These are phyloP conservation scores for Ceriops zippeliana DNA, from an alignment of 345 rosid genomes.

Conservation along the genomic window DNA sequence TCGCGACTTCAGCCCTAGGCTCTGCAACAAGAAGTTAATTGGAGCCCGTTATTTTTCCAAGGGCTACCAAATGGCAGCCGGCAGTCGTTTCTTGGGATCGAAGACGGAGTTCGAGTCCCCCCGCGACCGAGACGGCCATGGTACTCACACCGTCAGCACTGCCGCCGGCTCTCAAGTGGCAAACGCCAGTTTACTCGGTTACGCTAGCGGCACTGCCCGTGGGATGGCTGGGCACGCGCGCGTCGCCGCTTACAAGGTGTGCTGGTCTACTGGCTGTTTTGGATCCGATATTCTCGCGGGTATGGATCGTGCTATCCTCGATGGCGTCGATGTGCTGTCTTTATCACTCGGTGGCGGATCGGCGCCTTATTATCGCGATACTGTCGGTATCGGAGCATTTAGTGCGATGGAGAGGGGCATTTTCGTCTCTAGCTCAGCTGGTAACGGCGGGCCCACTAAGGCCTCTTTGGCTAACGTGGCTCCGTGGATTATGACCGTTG, in stretches of 20 bases:
- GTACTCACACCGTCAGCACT: constrained; percentile 78
- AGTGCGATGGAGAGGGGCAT: constrained; percentile 78
- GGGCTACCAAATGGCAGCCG: constrained; percentile 62
- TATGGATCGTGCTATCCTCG: constrained; percentile 66
- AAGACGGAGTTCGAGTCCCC: constrained; percentile 62
- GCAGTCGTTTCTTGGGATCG: constrained; percentile 32
- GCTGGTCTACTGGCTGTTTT: constrained; percentile 68
- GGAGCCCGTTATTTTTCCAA: constrained; percentile 77
- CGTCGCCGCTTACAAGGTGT: constrained; percentile 77
- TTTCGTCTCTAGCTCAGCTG: constrained; percentile 76
- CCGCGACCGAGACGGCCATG: constrained; percentile 73
- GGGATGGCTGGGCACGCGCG: constrained; percentile 80
- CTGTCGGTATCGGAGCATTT: constrained; percentile 67
- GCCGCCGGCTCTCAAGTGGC: constrained; percentile 68
- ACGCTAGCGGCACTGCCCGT: constrained; percentile 72
- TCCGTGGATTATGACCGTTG: constrained; percentile 94
- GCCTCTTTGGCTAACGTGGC: constrained; percentile 72
- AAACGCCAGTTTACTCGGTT: constrained; percentile 76
- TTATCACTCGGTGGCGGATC: constrained; percentile 80
- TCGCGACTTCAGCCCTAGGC: constrained; percentile 51
- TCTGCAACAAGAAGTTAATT: constrained; percentile 74
- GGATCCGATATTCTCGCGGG: constrained; percentile 83
- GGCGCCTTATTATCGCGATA: constrained; percentile 58
- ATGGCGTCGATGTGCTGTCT: constrained; percentile 90
- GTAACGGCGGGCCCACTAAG: constrained; percentile 65